These are phyloP conservation scores for Pythium myriotylum DNA, from an alignment of 352 stramenopile genomes.

Conservation along the genomic window DNA sequence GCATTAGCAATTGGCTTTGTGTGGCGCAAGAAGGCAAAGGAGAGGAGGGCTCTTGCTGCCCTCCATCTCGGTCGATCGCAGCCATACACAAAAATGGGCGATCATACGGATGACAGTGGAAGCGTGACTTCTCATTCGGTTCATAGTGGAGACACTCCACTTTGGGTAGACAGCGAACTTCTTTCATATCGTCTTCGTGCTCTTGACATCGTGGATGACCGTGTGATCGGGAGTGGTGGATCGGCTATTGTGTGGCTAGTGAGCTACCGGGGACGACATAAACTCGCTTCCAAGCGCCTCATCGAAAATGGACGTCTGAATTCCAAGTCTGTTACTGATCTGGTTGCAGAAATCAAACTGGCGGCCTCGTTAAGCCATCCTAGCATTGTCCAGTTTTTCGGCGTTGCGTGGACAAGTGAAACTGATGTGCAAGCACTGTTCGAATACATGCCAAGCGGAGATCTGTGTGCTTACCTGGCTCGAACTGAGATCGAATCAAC, in stretches of 20 bases:
- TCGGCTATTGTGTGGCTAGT: slow-evolving; percentile 53
- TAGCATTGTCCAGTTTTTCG: slow-evolving; percentile 51
- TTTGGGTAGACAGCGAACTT: slow-evolving; percentile 49
- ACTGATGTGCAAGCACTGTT: slow-evolving; percentile 56
- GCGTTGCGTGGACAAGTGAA: slow-evolving; percentile 60
- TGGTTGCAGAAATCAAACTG: slow-evolving; percentile 64
- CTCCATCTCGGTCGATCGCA: neutral
- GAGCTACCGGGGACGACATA: slow-evolving; percentile 41
- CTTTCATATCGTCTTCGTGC: slow-evolving; percentile 1
- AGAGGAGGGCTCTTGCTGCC: neutral
- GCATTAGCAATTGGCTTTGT: neutral
- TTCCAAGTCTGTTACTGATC: slow-evolving; percentile 43
- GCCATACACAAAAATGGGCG: slow-evolving; percentile 6
- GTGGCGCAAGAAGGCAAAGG: slow-evolving; percentile 3
- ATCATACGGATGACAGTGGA: neutral
- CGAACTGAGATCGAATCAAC: slow-evolving; percentile 14
- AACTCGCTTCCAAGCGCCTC: slow-evolving; percentile 50
- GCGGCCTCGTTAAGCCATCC: slow-evolving; percentile 49
- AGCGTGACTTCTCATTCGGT: neutral
- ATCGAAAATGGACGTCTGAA: slow-evolving; percentile 37
- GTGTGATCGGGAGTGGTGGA: slow-evolving; percentile 42
- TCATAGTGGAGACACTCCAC: slow-evolving; percentile 6
- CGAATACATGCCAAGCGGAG: slow-evolving; percentile 60
- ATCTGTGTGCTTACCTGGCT: slow-evolving; percentile 46
- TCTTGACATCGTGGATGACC: slow-evolving; percentile 40